Evolutionary conservation across 1,284 basidiomycete genomes (phyloP), one percentile per base, ranked within the genome.

Genomic region (Puccinia horiana): DNA sequence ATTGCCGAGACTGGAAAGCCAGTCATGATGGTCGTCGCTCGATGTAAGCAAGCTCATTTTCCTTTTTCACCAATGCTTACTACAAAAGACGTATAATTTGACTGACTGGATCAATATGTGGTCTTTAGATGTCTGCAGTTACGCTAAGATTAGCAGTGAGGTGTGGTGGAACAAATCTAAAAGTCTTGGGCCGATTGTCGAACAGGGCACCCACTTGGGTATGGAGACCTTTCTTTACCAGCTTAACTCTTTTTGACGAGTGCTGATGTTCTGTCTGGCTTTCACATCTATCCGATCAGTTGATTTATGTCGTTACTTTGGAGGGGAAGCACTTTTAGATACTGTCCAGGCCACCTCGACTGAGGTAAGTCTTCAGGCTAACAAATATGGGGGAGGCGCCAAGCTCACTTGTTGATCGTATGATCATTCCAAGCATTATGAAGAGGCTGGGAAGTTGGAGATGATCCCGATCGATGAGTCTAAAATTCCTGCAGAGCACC

Each of bases 101-200:
- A 67, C 63, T 42, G 47, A 23, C 18, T 75, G 11, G 12, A 35
- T 82, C 44, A 1, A 61, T 54, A 44, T 11, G 26, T 11, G 12
- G 11, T 37, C 5, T 18, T 23, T 47, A 81, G 79, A 81, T 32
- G 79, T 81, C 35, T 81, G 79, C 40, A 81, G 79, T 54, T 81
- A 81, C 63, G 79, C 79, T 18, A 81, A 81, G 37, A 81, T 81
- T 23, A 44, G 26, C 20, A 81, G 79, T 49, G 70, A 84, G 81
- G 88, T 88, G 26, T 97, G 97, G 96, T 99, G 97, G 97, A 93
- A 96, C 90, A 98, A 98, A 89, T 91, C 92, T 35, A 93, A 91
- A 88, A 93, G 92, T 91, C 44, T 79, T 70, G 96, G 96, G 52
- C 96, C 96, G 18, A 91, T 99, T 86, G 91, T 99, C 83, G 97